Base-by-base conservation (phyloP, 768 basidiomycete genomes). In the Lentinula raphanica region DNA sequence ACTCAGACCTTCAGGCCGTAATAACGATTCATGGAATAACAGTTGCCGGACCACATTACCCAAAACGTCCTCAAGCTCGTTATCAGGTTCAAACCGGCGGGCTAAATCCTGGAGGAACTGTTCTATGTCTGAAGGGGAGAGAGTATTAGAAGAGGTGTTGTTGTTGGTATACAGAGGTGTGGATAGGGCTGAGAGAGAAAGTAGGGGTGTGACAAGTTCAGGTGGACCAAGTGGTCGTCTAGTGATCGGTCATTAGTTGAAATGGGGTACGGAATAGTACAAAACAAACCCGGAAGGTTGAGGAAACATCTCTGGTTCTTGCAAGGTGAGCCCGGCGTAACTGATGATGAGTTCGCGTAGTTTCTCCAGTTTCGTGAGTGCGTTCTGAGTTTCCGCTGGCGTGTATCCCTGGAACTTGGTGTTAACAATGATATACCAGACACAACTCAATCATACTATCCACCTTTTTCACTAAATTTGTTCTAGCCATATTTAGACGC, bases 221-320 rank as follows among this genome's bases (percentile, higher is more conserved):
- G 81, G 72, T 1, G 91, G 76, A 12, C 96, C 96, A 51, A 90
- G 72, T 1, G 76, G 75, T 66, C 87, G 88, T 7, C 90, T 92
- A 57, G 35, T 25, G 8, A 21, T 44, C 38, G 42, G 12, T n/a
- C n/a, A 31, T 15, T 2, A 38, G 28, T 25, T 25, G 25, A 27
- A 13, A 19, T 27, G 23, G 5, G 3, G 19, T 39, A 12, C 45
- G 6, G 23, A 6, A 39, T 44, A n/a, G 36, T 31, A 17, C 11
- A 15, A 58, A 49, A 48, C 25, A 75, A 12, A 91, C 94, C 84
- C 81, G 54, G 71, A 56, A 9, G 94, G 95, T 63, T 97, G 92
- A 49, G 93, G 90, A 63, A 99, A 98, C 88, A 98, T 95, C 38
- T 86, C 86, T 1, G 95, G 91, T 59, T 95, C 94, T 72, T 95